Conservation (phyloP, 1,139 yeast genomes). For the Yamadazyma trypodendri region DNA sequence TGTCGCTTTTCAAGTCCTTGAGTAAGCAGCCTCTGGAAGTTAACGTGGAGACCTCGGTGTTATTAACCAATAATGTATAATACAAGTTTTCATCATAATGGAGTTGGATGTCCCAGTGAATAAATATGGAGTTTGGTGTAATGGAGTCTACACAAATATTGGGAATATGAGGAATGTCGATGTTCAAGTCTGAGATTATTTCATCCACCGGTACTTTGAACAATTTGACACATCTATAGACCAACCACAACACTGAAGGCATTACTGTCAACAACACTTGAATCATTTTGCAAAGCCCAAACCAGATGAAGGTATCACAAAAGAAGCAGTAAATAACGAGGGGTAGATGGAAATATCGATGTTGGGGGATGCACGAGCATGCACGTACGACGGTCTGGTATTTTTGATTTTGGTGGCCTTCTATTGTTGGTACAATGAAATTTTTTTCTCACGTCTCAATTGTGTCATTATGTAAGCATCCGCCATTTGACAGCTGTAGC, state of each 20-base stretch:
- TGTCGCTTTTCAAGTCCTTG: constrained; percentile 28
- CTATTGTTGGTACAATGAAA: background rate
- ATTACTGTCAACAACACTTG: constrained; percentile 42
- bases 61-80: constrained; percentile 37
- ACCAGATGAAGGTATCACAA: background rate
- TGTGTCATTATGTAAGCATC: background rate
- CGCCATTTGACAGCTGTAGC: background rate
- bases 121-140: constrained; percentile 26
- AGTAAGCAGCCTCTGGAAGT: constrained; percentile 39
- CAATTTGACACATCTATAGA: constrained; percentile 38
- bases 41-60: constrained; percentile 38
- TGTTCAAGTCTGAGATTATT: constrained; percentile 32
- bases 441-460: background rate
- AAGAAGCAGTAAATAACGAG: background rate
- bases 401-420: background rate
- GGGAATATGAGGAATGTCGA: constrained; percentile 45
- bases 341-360: background rate
- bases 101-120: constrained; percentile 45
- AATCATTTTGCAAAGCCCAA: constrained; percentile 34
- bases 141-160: constrained; percentile 41
- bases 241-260: constrained; percentile 44
- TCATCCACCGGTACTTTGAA: constrained; percentile 39
- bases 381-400: background rate
- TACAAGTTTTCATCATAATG: constrained; percentile 33
- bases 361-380: background rate